A percentile compares a stretch with the other conserved stretches of the same genome.
phyloP scores from a whole-genome alignment of 768 basidiomycete species.

The Termitomyces sp. region DNA sequence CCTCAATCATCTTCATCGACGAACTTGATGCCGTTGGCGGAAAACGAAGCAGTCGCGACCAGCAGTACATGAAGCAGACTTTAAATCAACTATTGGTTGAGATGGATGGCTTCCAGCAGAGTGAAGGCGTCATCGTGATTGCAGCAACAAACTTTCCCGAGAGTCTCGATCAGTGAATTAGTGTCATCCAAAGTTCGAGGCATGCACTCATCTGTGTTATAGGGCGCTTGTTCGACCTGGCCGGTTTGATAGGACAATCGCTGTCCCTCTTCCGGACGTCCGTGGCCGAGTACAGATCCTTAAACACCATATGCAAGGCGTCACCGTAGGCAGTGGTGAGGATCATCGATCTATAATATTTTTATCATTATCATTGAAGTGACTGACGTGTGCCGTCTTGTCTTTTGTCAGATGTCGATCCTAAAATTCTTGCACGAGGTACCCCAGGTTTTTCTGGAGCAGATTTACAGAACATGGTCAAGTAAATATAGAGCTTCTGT shows the following conservation, averaged over 20 bases:
- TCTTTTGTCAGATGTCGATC: slow-evolving; percentile 60
- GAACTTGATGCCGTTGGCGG: slow-evolving; percentile 93
- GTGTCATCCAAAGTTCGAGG: slow-evolving; percentile 1
- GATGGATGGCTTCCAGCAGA: slow-evolving; percentile 94
- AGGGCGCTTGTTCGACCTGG: slow-evolving; percentile 95
- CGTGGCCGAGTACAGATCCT: slow-evolving; percentile 92
- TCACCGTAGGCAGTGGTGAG: slow-evolving; percentile 55
- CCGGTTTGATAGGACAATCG: slow-evolving; percentile 90
- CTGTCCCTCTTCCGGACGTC: slow-evolving; percentile 92
- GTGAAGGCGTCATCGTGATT: slow-evolving; percentile 92
- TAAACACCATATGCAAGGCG: slow-evolving; percentile 82
- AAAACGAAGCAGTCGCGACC: slow-evolving; percentile 77
- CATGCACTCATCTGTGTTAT: slow-evolving; percentile 6
- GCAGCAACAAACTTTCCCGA: slow-evolving; percentile 98
- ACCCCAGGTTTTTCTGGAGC: slow-evolving; percentile 97
- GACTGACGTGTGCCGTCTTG: slow-evolving; percentile 11
- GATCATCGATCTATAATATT: slow-evolving; percentile 1
- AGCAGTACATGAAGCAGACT: slow-evolving; percentile 90
- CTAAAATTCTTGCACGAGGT: slow-evolving; percentile 84
- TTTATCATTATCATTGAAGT: not conserved
- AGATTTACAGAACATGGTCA: slow-evolving; percentile 95
- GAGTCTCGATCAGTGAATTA: slow-evolving; percentile 77
- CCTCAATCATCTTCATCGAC: slow-evolving; percentile 98
- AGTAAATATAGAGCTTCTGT: slow-evolving; percentile 43
- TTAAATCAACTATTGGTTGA: slow-evolving; percentile 96